phyloP scores from a whole-genome alignment of 345 rosid genomes.

The Bretschneidera sinensis region DNA sequence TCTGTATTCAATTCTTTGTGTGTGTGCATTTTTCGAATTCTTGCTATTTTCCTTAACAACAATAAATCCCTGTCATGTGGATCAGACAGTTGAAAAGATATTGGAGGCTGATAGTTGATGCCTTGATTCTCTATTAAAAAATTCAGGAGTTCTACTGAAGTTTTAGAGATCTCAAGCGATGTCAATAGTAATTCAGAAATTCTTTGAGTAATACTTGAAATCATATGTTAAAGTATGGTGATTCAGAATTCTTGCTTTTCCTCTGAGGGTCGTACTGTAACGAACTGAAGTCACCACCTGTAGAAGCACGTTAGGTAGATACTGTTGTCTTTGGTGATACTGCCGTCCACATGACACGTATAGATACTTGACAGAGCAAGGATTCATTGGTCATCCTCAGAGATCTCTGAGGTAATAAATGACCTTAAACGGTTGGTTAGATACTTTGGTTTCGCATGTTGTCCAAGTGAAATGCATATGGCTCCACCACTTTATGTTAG shows the following conservation, averaged over 20 bases:
- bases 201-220: neutral
- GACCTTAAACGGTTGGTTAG: too few relatives aligned
- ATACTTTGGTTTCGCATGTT: too few relatives aligned
- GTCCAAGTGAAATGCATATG: too few relatives aligned
- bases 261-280: neutral
- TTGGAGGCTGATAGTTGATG: too few relatives aligned
- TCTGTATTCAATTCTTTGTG: too few relatives aligned
- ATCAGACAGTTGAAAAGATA: too few relatives aligned
- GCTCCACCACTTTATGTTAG: neutral
- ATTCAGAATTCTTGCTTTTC: neutral
- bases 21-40: too few relatives aligned
- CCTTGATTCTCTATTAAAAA: neutral
- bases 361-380: slow-evolving; percentile 1
- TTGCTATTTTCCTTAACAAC: too few relatives aligned
- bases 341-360: neutral
- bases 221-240: neutral
- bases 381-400: neutral
- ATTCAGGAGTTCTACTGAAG: neutral
- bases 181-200: neutral
- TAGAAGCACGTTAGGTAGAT: slow-evolving; percentile 18
- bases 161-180: neutral
- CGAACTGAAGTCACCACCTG: slow-evolving; percentile 2
- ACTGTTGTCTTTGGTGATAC: neutral
- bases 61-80: too few relatives aligned
- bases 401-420: neutral